Evolutionary conservation across 805 yeast genomes (phyloP).

Genomic region (Lipomyces starkeyi): DNA sequence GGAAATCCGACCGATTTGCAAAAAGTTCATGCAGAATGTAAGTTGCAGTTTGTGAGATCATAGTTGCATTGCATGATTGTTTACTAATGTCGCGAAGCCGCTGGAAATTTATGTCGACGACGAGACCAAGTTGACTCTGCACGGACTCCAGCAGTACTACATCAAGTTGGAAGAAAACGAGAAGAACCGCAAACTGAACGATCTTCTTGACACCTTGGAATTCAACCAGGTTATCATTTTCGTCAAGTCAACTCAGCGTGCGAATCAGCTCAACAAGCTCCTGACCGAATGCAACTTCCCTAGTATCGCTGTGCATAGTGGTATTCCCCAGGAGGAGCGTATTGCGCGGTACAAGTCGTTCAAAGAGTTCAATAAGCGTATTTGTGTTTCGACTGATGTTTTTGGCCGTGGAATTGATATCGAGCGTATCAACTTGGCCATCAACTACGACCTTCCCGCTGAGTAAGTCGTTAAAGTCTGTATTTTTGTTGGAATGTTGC

Average conservation of each 20-base stretch:
- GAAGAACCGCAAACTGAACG: constrained; percentile 91
- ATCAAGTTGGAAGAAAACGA: constrained; percentile 87
- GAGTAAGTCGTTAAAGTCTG: constrained; percentile 50
- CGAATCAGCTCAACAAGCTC: constrained; percentile 86
- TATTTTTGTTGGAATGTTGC: neutral
- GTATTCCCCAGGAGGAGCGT: constrained; percentile 96
- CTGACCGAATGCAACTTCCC: constrained; percentile 95
- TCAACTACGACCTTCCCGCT: constrained; percentile 93
- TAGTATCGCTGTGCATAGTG: constrained; percentile 94
- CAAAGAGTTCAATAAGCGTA: constrained; percentile 98
- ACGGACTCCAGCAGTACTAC: constrained; percentile 97
- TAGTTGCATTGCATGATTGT: neutral
- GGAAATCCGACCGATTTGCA: constrained; percentile 95
- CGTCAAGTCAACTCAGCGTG: constrained; percentile 89
- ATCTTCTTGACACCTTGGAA: constrained; percentile 89
- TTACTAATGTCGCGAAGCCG: constrained; percentile 51
- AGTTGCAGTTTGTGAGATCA: neutral
- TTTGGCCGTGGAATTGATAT: constrained; percentile 99
- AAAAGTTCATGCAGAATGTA: constrained; percentile 90
- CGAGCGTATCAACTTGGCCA: constrained; percentile 97
- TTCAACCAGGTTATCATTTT: constrained; percentile 98
- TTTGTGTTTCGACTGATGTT: constrained; percentile 97
- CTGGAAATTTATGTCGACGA: constrained; percentile 97
- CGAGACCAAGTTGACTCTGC: constrained; percentile 95
- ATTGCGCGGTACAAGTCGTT: constrained; percentile 94